Percentiles rank a stretch among this genome's conserved stretches.
phyloP scores from a whole-genome alignment of 1,139 yeast genomes.

The Nakaseomyces nivariensis region DNA sequence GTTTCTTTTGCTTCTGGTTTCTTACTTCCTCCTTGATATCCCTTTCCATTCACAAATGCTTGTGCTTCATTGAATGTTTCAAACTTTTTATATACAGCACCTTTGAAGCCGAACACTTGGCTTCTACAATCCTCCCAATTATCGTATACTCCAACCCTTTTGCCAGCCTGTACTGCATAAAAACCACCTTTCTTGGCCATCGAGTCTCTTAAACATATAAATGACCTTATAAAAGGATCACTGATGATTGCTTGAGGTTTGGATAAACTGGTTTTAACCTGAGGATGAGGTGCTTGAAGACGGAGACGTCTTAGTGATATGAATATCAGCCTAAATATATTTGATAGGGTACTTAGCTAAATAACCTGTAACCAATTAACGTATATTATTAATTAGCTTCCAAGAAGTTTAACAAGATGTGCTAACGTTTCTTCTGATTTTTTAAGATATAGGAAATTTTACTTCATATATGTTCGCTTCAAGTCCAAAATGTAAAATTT shows the following conservation, averaged over 20 bases:
- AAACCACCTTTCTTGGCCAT: constrained; percentile 20
- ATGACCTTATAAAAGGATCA: neutral
- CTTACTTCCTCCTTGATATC: neutral
- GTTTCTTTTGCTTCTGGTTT: neutral
- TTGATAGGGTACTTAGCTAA: neutral
- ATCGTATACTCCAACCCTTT: constrained; percentile 40
- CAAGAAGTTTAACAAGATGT: no score
- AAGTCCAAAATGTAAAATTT: neutral
- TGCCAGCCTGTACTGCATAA: constrained; percentile 58
- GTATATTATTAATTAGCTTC: no score
- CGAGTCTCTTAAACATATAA: neutral
- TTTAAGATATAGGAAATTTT: no score
- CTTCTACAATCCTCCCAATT: constrained; percentile 43
- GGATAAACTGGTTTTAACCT: neutral
- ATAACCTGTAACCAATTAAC: no score
- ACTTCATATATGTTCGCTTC: neutral
- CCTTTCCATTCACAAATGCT: constrained; percentile 19
- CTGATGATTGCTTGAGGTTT: neutral
- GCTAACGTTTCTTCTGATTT: no score
- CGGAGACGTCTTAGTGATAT: neutral
- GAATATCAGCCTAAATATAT: neutral
- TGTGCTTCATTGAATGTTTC: constrained; percentile 37
- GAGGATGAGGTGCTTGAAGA: neutral
- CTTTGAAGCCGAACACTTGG: constrained; percentile 43
- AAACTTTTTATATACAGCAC: constrained; percentile 51